Conservation (phyloP, 371 early-diverging fungal genomes). For the Amoeboaphelidium protococcarum region DNA sequence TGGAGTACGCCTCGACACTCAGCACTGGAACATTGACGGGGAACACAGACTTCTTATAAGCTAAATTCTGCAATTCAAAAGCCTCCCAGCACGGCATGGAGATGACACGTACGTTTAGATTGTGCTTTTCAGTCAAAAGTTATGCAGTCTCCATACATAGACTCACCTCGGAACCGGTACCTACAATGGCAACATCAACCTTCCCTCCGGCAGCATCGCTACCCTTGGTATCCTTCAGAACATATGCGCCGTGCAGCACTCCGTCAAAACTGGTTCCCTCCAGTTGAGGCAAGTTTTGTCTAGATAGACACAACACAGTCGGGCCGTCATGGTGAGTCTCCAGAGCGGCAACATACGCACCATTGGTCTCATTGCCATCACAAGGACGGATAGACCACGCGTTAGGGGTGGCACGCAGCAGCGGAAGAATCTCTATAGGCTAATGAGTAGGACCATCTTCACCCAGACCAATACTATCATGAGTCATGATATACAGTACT, state of each 20-base stretch:
- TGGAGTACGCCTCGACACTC: conserved; percentile 78
- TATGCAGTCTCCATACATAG: conserved; percentile 63
- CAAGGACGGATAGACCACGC: conserved; percentile 69
- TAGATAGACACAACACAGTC: conserved; percentile 65
- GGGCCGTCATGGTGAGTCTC: conserved; percentile 38
- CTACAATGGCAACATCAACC: conserved; percentile 43
- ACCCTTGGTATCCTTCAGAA: conserved; percentile 34
- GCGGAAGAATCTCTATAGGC: conserved; percentile 90
- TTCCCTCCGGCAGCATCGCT: conserved; percentile 20
- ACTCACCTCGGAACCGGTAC: conserved; percentile 88
- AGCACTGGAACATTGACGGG: conserved; percentile 45
- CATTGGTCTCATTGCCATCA: conserved; percentile 73
- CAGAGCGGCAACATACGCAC: conserved; percentile 58
- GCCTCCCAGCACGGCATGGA: conserved; percentile 87
- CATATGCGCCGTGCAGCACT: conserved; percentile 46
- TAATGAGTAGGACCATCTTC: conserved; percentile 99
- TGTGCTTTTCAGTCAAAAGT: conserved; percentile 23
- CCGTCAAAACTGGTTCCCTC: conserved; percentile 51
- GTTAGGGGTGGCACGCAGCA: conserved; percentile 85
- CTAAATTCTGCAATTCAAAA: conserved; percentile 68
- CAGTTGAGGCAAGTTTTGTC: conserved; percentile 84
- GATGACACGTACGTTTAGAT: conserved; percentile 45
- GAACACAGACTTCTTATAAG: conserved; percentile 64
- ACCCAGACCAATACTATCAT: conserved; percentile 94
- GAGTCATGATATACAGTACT: conserved; percentile 91